Conservation (phyloP, 2,329 filamentous ascomycete genomes). For the Lithohypha guttulata region DNA sequence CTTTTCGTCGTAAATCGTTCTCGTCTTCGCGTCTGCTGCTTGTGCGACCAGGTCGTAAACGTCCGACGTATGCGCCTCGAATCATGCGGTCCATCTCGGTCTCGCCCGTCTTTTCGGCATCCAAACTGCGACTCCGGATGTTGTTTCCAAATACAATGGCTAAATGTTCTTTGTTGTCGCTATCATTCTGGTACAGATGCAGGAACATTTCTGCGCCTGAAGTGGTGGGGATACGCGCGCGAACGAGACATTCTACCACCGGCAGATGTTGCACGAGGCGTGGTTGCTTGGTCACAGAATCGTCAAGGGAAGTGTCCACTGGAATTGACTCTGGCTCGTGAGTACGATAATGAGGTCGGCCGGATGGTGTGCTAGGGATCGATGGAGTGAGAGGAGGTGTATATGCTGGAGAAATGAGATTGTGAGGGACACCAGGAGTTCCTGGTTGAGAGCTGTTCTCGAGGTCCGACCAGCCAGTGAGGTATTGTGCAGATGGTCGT, state of each 20-base stretch:
- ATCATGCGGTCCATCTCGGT: slow-evolving; percentile 64
- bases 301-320: slow-evolving; percentile 28
- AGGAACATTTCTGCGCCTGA: slow-evolving; percentile 92
- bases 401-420: slow-evolving; percentile 43
- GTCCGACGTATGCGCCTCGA: slow-evolving; percentile 80
- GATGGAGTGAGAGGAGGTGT: slow-evolving; percentile 38
- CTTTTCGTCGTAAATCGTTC: slow-evolving; percentile 1
- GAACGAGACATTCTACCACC: slow-evolving; percentile 82
- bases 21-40: slow-evolving; percentile 53
- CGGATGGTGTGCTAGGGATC: slow-evolving; percentile 26
- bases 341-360: slow-evolving; percentile 26
- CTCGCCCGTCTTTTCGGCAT: slow-evolving; percentile 36
- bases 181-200: slow-evolving; percentile 84
- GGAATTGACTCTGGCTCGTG: slow-evolving; percentile 33
- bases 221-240: slow-evolving; percentile 88
- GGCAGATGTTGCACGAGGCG: slow-evolving; percentile 66
- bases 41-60: slow-evolving; percentile 73
- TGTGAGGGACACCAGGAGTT: slow-evolving; percentile 40
- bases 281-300: slow-evolving; percentile 46
- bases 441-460: slow-evolving; percentile 22
- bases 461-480: slow-evolving; percentile 22
- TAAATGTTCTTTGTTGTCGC: slow-evolving; percentile 90
- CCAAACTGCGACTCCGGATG: slow-evolving; percentile 60
- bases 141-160: slow-evolving; percentile 90
- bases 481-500: slow-evolving; percentile 21